phyloP scores from a whole-genome alignment of 805 yeast genomes.

The Wickerhamomyces subpelliculosus region DNA sequence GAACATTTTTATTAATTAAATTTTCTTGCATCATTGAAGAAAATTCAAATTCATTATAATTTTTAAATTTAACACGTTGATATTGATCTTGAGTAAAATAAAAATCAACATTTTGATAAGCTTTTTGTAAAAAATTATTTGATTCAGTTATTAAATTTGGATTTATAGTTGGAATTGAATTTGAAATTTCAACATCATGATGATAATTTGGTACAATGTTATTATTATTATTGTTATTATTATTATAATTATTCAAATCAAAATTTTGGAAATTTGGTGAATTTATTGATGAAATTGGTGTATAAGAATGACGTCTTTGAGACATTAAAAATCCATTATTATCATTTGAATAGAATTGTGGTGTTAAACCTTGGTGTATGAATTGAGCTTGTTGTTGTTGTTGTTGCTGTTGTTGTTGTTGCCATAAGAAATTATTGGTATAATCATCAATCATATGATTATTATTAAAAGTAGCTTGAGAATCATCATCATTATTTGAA shows the following conservation, averaged over 20 bases:
- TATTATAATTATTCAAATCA: too few relatives aligned
- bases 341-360: not conserved
- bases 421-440: not conserved
- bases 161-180: not conserved
- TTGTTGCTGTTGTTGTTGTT: conserved; percentile 2
- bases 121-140: conserved; percentile 12
- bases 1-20: not conserved
- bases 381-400: conserved; percentile 2
- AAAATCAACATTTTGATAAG: conserved; percentile 15
- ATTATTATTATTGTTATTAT: too few relatives aligned
- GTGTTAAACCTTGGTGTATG: not conserved
- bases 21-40: not conserved
- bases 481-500: too few relatives aligned
- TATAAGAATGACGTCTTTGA: conserved; percentile 2
- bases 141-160: conserved; percentile 4
- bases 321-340: not conserved
- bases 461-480: too few relatives aligned
- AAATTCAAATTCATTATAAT: conserved; percentile 9
- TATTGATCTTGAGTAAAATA: conserved; percentile 19
- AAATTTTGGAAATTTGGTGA: not conserved
- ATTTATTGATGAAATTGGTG: not conserved
- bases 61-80: conserved; percentile 16
- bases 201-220: too few relatives aligned
- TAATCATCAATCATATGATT: not conserved
- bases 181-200: too few relatives aligned